Conservation (phyloP, 352 stramenopile genomes). For the Phytophthora podocarpi region DNA sequence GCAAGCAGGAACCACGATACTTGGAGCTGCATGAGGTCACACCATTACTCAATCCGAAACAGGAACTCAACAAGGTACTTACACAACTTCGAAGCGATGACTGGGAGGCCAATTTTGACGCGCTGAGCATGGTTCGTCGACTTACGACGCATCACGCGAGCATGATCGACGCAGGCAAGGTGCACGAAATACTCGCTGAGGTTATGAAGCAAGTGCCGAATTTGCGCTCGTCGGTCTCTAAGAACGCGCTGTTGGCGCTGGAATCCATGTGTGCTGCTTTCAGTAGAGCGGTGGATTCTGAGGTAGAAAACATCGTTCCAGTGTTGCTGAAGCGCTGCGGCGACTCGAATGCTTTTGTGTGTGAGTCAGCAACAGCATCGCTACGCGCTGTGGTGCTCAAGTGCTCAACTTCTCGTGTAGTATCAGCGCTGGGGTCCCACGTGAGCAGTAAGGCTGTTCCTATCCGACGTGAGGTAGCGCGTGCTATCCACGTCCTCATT, state of each 20-base stretch:
- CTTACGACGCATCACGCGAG: slow-evolving; percentile 55
- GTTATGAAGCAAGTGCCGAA: slow-evolving; percentile 72
- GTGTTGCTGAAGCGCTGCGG: slow-evolving; percentile 67
- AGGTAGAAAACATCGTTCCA: slow-evolving; percentile 64
- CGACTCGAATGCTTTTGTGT: slow-evolving; percentile 82
- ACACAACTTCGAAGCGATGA: slow-evolving; percentile 46
- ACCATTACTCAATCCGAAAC: slow-evolving; percentile 60
- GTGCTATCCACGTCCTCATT: slow-evolving; percentile 58
- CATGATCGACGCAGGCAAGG: slow-evolving; percentile 44
- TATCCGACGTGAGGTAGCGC: slow-evolving; percentile 67
- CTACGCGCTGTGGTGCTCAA: slow-evolving; percentile 57
- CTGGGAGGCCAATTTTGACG: slow-evolving; percentile 74
- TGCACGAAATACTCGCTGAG: slow-evolving; percentile 51
- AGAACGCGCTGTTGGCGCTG: slow-evolving; percentile 77
- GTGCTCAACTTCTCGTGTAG: slow-evolving; percentile 56
- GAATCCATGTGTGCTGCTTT: slow-evolving; percentile 60
- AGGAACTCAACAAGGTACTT: slow-evolving; percentile 49
- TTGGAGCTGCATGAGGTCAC: slow-evolving; percentile 64
- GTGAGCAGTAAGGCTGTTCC: slow-evolving; percentile 52
- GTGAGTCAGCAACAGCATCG: slow-evolving; percentile 54
- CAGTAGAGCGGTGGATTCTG: slow-evolving; percentile 53
- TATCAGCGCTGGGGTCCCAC: slow-evolving; percentile 47
- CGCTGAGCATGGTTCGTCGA: slow-evolving; percentile 59
- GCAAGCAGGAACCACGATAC: slow-evolving; percentile 72
- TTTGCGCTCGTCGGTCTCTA: slow-evolving; percentile 71